Percentiles rank a stretch among this genome's conserved stretches.
Conservation (phyloP, 352 stramenopile genomes). For the Phytophthora vignae region DNA sequence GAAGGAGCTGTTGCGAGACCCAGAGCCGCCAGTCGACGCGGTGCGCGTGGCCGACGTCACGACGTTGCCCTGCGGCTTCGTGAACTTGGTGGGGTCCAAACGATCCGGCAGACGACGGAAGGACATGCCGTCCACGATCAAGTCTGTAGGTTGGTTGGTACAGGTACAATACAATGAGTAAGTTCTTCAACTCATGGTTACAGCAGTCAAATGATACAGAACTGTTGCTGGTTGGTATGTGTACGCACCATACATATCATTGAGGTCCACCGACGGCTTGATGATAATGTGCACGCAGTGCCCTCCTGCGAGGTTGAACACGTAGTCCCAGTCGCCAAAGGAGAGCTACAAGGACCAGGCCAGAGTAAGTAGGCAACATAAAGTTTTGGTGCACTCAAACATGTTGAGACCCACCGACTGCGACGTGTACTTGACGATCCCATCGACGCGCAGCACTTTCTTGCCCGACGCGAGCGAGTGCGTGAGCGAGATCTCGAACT, state of each 20-base stretch:
- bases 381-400: neutral
- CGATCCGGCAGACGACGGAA: conserved; percentile 81
- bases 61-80: conserved; percentile 36
- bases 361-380: too few species aligned
- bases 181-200: neutral
- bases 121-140: conserved; percentile 84
- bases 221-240: neutral
- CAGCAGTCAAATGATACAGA: neutral
- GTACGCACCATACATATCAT: conserved; percentile 86
- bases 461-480: conserved; percentile 85
- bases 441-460: conserved; percentile 81
- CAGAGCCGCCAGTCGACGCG: conserved; percentile 17
- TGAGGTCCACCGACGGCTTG: conserved; percentile 86
- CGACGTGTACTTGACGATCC: conserved; percentile 83
- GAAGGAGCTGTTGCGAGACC: conserved; percentile 43
- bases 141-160: conserved; percentile 41
- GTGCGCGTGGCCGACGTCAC: conserved; percentile 39
- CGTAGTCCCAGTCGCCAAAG: conserved; percentile 88
- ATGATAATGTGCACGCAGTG: conserved; percentile 89
- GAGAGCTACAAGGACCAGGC: conserved; percentile 46
- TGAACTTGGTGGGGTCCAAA: conserved; percentile 52
- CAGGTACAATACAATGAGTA: neutral
- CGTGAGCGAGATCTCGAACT: conserved; percentile 87
- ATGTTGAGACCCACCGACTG: conserved; percentile 52
- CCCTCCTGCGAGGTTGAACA: conserved; percentile 82